Percentiles rank a stretch among this genome's conserved stretches.
Conservation (phyloP, 2,329 filamentous ascomycete species). For the Nothopassalora personata region DNA sequence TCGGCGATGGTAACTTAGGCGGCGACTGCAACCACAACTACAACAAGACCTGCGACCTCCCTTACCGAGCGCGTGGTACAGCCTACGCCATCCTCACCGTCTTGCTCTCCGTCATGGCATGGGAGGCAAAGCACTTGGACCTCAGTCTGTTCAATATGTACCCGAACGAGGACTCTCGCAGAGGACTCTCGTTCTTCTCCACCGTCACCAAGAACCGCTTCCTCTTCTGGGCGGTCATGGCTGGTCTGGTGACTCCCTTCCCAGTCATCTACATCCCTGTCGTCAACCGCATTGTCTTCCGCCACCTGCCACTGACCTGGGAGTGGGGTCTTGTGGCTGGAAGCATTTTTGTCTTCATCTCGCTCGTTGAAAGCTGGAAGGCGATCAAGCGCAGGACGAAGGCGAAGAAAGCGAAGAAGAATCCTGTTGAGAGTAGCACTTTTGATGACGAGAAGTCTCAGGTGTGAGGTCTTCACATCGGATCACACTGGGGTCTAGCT, state of each 20-base stretch:
- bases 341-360: slow-evolving; percentile 38
- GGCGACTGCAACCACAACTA: slow-evolving; percentile 41
- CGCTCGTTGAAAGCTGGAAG: slow-evolving; percentile 43
- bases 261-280: slow-evolving; percentile 44
- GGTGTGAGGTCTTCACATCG: not conserved
- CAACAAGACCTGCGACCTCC: slow-evolving; percentile 39
- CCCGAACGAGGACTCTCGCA: slow-evolving; percentile 28
- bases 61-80: slow-evolving; percentile 43
- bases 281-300: slow-evolving; percentile 44
- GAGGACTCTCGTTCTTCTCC: slow-evolving; percentile 33
- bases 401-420: slow-evolving; percentile 5
- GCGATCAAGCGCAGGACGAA: slow-evolving; percentile 36
- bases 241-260: slow-evolving; percentile 40
- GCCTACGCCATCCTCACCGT: slow-evolving; percentile 43
- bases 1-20: slow-evolving; percentile 40
- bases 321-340: slow-evolving; percentile 44
- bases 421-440: not conserved
- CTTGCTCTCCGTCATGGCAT: slow-evolving; percentile 43
- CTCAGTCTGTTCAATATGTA: slow-evolving; percentile 44
- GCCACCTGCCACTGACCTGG: slow-evolving; percentile 40
- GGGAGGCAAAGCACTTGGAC: slow-evolving; percentile 45
- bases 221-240: slow-evolving; percentile 39
- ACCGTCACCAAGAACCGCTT: slow-evolving; percentile 35
- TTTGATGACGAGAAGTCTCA: slow-evolving; percentile 2
- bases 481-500: too few species aligned